Base-by-base conservation (phyloP, 257 asterid species). In the Sherardia arvensis region DNA sequence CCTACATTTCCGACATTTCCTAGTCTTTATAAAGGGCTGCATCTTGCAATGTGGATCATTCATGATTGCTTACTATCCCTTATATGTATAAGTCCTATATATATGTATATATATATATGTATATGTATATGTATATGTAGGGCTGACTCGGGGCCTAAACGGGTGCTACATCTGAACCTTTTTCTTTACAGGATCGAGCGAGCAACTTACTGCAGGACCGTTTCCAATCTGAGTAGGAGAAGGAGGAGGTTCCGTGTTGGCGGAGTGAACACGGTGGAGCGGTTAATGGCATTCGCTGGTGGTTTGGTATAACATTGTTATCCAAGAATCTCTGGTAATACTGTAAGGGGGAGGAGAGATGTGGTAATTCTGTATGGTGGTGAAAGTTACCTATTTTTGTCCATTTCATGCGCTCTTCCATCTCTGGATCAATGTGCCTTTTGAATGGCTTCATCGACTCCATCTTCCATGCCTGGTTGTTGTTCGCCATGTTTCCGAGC, bases 391-490 rank as follows among this genome's bases (percentile, higher is more conserved):
- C 97, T 79, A 69, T 76, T 78, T 87, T 83, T 71, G 69, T 67
- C 80, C 85, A 74, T 73, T 78, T 87, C 68, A 83, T 72, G 8
- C 82, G 81, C 25, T 87, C 94, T 60, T 90, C 97, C 17, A 75
- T 82, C 27, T 79, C 84, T 14, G 88, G 80, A 77, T 87, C 87
- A 53, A 85, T 68, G 77, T 87, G 92, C 62, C 70, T 73, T 69
- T 67, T 23, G 7, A 85, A 73, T 8, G 83, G 70, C 62, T 64
- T 76, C 55, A 76, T 67, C 1, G 90, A 74, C 69, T 76, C 79
- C 51, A 43, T 43, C 71, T 64, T 77, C 95, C 85, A 83, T 51
- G 64, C 71, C 12, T 72, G 77, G 72, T 82, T 85, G 72, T 82
- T 85, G 72, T 77, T 53, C 66, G 56, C 8, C 15, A 10, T 21